Conservation (phyloP, 2,329 filamentous ascomycete species). For the Ophiostoma quercus region DNA sequence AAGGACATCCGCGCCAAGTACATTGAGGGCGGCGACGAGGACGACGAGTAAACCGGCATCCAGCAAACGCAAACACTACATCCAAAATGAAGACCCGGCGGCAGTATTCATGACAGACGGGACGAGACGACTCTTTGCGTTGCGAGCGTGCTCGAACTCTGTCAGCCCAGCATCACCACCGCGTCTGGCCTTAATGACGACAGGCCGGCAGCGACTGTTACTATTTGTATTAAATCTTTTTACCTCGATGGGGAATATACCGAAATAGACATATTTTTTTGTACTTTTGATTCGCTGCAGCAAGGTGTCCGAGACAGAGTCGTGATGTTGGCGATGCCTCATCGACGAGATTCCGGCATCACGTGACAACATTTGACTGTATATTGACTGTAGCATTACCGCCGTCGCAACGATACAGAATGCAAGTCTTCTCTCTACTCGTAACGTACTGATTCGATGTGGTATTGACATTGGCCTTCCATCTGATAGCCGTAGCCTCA, state of each 20-base stretch:
- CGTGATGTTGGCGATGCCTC: not conserved
- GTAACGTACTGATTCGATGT: not conserved
- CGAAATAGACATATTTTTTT: constrained; percentile 13
- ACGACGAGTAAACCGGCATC: constrained; percentile 49
- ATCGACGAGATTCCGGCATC: not conserved
- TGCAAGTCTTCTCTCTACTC: not conserved
- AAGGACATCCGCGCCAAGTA: constrained; percentile 97
- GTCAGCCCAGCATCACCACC: constrained; percentile 14
- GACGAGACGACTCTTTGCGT: constrained; percentile 14
- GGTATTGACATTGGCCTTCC: not conserved
- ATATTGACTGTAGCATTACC: not conserved
- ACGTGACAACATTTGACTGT: not conserved
- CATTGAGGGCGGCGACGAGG: constrained; percentile 64
- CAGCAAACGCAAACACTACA: not conserved
- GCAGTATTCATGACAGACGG: not conserved
- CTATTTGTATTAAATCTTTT: constrained; percentile 17
- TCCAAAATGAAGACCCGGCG: not conserved
- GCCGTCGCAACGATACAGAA: not conserved
- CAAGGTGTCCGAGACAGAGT: not conserved
- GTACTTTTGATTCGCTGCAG: not conserved
- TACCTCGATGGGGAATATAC: constrained; percentile 5
- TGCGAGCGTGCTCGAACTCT: constrained; percentile 2
- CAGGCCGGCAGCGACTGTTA: constrained; percentile 14
- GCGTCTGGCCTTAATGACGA: constrained; percentile 9
- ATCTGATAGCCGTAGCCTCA: not conserved